Conservation (phyloP, 2,329 filamentous ascomycete genomes). For the Fusarium devonianum region DNA sequence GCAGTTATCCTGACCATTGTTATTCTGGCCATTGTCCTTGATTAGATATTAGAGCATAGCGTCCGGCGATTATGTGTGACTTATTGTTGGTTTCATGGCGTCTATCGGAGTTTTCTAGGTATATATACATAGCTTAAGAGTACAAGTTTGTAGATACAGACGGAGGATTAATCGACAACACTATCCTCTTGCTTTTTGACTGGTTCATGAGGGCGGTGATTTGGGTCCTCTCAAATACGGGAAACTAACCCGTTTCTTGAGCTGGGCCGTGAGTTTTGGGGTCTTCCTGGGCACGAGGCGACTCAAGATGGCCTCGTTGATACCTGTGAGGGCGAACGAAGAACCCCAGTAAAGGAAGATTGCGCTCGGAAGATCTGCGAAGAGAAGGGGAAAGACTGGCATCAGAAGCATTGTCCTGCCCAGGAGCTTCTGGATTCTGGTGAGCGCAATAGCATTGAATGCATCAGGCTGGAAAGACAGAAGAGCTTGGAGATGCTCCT, state of each 20-base stretch:
- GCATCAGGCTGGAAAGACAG: conserved; percentile 31
- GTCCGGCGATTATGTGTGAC: conserved; percentile 18
- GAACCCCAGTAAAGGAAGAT: conserved; percentile 52
- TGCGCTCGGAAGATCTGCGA: conserved; percentile 49
- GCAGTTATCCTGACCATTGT: conserved; percentile 90
- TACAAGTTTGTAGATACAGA: conserved; percentile 36
- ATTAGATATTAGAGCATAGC: conserved; percentile 52
- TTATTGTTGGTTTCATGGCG: conserved; percentile 32
- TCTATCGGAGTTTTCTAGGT: conserved; percentile 39
- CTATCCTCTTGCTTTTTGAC: not conserved
- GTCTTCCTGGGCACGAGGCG: conserved; percentile 30
- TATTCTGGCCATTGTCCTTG: conserved; percentile 82
- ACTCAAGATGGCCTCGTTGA: conserved; percentile 45
- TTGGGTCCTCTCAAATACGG: conserved; percentile 34
- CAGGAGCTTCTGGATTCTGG: conserved; percentile 39
- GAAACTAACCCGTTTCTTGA: conserved; percentile 13
- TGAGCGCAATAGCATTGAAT: conserved; percentile 24
- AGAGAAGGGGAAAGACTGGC: conserved; percentile 46
- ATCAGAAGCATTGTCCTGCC: conserved; percentile 45
- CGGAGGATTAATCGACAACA: conserved; percentile 22
- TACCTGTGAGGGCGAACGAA: conserved; percentile 46
- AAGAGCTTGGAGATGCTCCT: conserved; percentile 40
- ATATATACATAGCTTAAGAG: conserved; percentile 31
- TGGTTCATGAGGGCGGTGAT: not conserved
- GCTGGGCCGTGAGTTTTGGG: conserved; percentile 22